Conservation (phyloP, 2,329 filamentous ascomycete species). For the Clonostachys chloroleuca region DNA sequence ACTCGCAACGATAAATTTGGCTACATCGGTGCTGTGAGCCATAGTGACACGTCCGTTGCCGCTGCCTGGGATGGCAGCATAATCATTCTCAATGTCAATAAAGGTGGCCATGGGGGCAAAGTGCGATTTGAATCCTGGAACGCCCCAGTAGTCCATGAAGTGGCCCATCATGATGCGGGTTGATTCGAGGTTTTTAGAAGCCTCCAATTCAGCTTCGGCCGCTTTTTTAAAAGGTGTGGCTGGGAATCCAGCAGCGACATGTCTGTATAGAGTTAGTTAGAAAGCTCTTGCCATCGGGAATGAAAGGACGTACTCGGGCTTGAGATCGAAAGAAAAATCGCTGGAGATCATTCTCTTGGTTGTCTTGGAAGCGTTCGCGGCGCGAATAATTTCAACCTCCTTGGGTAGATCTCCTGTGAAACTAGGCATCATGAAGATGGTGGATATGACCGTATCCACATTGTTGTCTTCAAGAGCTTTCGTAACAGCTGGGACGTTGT, state of each 20-base stretch:
- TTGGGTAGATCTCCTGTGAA: conserved; percentile 24
- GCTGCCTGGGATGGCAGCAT: conserved; percentile 41
- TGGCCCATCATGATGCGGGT: conserved; percentile 23
- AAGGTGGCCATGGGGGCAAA: conserved; percentile 27
- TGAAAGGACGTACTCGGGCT: neutral
- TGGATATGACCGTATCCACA: conserved; percentile 38
- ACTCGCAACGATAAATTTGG: conserved; percentile 32
- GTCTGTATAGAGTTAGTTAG: no score
- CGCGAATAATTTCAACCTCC: conserved; percentile 23
- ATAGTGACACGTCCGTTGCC: conserved; percentile 37
- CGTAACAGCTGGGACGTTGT: conserved; percentile 11
- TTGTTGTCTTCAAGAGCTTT: conserved; percentile 24
- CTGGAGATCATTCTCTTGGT: conserved; percentile 37
- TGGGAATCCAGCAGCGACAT: no score
- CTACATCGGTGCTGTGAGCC: conserved; percentile 45
- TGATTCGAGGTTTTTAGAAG: conserved; percentile 1
- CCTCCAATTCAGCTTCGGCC: neutral
- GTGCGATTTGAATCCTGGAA: conserved; percentile 21
- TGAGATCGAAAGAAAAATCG: conserved; percentile 26
- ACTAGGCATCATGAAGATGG: conserved; percentile 12
- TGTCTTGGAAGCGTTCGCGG: conserved; percentile 11
- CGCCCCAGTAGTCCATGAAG: conserved; percentile 41
- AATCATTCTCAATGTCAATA: conserved; percentile 33
- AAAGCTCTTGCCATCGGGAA: no score
- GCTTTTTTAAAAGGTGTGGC: no score